Conservation (phyloP, 176 grass and related monocot species). For the Aegilops bicornis region DNA sequence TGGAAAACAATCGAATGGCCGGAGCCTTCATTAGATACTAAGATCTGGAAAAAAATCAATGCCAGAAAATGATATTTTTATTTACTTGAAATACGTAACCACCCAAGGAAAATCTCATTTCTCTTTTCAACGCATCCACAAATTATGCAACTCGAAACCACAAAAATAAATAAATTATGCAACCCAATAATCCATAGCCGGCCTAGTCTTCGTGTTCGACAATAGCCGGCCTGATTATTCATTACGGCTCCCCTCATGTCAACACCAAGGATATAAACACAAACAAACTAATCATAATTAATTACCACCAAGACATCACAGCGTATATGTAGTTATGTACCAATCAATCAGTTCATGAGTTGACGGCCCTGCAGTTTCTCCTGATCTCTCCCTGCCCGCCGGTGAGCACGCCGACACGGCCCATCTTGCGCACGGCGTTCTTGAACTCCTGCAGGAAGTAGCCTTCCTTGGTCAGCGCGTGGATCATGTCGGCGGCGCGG, state of each 20-base stretch:
- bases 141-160: not conserved
- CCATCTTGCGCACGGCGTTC: slow-evolving; percentile 59
- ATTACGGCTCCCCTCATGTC: not conserved
- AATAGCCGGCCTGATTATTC: not conserved
- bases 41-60: too few relatives aligned
- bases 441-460: slow-evolving; percentile 47
- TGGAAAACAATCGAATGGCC: too few relatives aligned
- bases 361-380: slow-evolving; percentile 41
- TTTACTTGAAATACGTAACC: not conserved
- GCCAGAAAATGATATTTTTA: not conserved
- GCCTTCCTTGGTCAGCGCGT: not conserved
- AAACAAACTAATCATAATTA: not conserved
- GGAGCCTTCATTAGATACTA: too few relatives aligned
- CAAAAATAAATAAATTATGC: not conserved
- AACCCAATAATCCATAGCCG: not conserved
- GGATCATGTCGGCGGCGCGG: slow-evolving; percentile 36
- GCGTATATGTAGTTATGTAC: not conserved
- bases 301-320: not conserved
- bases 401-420: slow-evolving; percentile 35
- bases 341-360: not conserved
- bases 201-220: not conserved
- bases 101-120: not conserved
- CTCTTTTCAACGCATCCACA: not conserved
- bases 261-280: not conserved
- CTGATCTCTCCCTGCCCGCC: slow-evolving; percentile 42